Base-by-base conservation (phyloP, 345 rosid genomes). In the Rubroshorea leprosula region DNA sequence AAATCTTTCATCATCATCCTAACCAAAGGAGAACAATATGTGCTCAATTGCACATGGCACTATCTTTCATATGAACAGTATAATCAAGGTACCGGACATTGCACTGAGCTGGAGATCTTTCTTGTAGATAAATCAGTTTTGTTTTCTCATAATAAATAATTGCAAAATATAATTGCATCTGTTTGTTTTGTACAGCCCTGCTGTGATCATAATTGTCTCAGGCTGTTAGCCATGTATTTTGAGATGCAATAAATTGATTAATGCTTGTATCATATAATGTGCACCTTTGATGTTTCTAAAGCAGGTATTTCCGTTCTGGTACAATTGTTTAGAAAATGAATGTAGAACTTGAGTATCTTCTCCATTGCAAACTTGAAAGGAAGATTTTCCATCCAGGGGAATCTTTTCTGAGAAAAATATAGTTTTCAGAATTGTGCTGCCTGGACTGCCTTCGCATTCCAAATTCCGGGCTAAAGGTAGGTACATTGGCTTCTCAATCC, bases 31-130 rank as follows among this genome's bases (percentile, higher is more conserved):
- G 27, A 65, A 56, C 25, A 20, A 4, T 0, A 38, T 31, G n/a
- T n/a, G n/a, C n/a, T n/a, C n/a, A n/a, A n/a, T n/a, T 53, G 45
- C 7, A 27, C 54, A 44, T 58, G 70, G 62, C 58, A 17, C 27
- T 59, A 57, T 25, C 64, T 66, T 17, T 29, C 51, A 24, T 47
- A 44, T 44, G 65, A 48, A 27, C 54, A 14, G 7, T 27, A 24
- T 47, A 60, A 22, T 35, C 47, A 35, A 59, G 64, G 38, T 35
- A 31, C 49, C 48, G 5, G 0, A 23, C 14, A 21, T 38, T 38
- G 35, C 23, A n/a, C 49, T 38, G n/a, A 48, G 47, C 47, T n/a
- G 22, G n/a, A 46, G 46, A 35, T 22, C 64, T 13, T 48, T 12
- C 55, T 35, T 35, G 55, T 60, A 60, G 49, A 50, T 60, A 38